Conservation (phyloP, 2,329 filamentous ascomycete genomes). For the Clonostachys sp. region DNA sequence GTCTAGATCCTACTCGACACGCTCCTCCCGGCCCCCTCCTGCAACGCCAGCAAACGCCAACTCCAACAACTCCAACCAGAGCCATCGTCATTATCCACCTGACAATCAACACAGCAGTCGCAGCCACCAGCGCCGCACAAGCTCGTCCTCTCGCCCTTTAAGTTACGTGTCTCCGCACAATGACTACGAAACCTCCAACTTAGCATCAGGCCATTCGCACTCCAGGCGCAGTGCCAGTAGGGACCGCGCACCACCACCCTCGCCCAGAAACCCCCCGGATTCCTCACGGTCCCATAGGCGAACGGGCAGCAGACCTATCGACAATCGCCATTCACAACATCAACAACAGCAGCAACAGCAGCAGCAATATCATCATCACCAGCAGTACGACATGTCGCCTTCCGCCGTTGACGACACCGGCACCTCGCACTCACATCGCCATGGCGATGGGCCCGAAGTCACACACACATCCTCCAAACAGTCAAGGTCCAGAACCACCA, state of each 20-base stretch:
- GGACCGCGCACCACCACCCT: slow-evolving; percentile 45
- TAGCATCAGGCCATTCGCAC: slow-evolving; percentile 54
- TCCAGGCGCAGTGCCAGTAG: slow-evolving; percentile 53
- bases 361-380: neutral
- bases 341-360: slow-evolving; percentile 15
- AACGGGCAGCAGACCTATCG: slow-evolving; percentile 22
- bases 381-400: neutral
- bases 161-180: slow-evolving; percentile 46
- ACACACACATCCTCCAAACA: slow-evolving; percentile 37
- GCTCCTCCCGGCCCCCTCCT: neutral
- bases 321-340: slow-evolving; percentile 17
- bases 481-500: slow-evolving; percentile 68
- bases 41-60: neutral
- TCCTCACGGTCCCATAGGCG: slow-evolving; percentile 25
- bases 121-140: slow-evolving; percentile 2
- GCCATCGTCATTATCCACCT: neutral
- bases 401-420: neutral
- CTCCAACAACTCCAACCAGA: neutral
- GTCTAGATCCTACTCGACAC: neutral
- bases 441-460: slow-evolving; percentile 41
- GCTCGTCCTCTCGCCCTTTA: slow-evolving; percentile 15
- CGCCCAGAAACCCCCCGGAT: slow-evolving; percentile 45
- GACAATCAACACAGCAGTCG: neutral
- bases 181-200: slow-evolving; percentile 70
- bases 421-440: slow-evolving; percentile 19